phyloP scores from a whole-genome alignment of 805 yeast genomes.

The Torulaspora microellipsoides region DNA sequence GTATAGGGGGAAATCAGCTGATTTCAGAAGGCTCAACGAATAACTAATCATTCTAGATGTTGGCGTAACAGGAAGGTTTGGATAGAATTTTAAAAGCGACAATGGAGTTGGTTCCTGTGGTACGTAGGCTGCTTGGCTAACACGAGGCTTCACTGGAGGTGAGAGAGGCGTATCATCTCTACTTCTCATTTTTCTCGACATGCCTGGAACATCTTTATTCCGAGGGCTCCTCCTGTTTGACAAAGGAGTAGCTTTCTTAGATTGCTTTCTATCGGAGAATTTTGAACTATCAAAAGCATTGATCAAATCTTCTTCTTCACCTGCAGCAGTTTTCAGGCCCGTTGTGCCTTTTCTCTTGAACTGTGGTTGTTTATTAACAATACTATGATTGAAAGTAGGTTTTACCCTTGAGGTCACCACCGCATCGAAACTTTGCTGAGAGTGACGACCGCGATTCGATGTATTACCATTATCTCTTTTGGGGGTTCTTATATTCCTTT shows the following conservation, averaged over 20 bases:
- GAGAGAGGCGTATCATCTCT: background rate
- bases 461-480: constrained; percentile 2
- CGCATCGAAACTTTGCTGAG: constrained; percentile 5
- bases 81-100: constrained; percentile 24
- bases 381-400: constrained; percentile 15
- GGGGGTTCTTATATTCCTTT: background rate
- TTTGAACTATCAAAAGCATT: constrained; percentile 14
- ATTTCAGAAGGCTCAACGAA: constrained; percentile 20
- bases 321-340: constrained; percentile 3
- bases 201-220: constrained; percentile 16
- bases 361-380: constrained; percentile 20
- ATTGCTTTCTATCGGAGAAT: background rate
- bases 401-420: constrained; percentile 13
- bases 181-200: constrained; percentile 6
- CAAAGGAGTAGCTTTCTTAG: constrained; percentile 1
- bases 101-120: constrained; percentile 27
- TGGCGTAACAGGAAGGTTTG: constrained; percentile 18
- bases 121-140: constrained; percentile 9
- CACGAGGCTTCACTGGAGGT: constrained; percentile 5
- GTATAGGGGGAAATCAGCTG: constrained; percentile 25
- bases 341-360: constrained; percentile 11
- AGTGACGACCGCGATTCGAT: constrained; percentile 3
- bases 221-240: constrained; percentile 3
- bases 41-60: constrained; percentile 19
- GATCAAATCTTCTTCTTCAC: constrained; percentile 12